These are phyloP conservation scores for Clausena lansium DNA, from an alignment of 345 rosid species.

Conservation along the genomic window DNA sequence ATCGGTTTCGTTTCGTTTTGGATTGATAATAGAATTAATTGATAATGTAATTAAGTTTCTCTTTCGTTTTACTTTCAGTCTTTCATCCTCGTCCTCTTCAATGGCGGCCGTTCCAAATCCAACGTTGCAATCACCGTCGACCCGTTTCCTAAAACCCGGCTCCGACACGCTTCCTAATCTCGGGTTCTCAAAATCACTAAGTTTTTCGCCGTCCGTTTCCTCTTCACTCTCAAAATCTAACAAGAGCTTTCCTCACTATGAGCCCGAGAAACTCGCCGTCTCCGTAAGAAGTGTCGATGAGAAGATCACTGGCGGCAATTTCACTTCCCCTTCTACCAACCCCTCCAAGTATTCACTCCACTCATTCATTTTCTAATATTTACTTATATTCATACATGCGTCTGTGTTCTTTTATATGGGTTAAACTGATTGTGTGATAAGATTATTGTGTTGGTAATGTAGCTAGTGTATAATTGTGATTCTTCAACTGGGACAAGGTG, in stretches of 20 bases:
- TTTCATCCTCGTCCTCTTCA: too few species aligned
- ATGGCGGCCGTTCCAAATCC: conserved; percentile 40
- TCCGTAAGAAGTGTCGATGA: conserved; percentile 34
- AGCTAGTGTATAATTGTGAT: background rate
- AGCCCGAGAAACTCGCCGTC: conserved; percentile 23
- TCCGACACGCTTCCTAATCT: conserved; percentile 20
- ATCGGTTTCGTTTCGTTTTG: background rate
- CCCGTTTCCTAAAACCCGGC: conserved; percentile 16
- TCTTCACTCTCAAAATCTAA: conserved; percentile 6
- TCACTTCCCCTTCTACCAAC: conserved; percentile 30
- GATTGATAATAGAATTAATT: too few species aligned
- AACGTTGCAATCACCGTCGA: conserved; percentile 7
- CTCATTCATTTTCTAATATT: background rate
- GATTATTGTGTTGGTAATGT: background rate
- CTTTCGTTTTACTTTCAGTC: background rate
- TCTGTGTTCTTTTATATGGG: background rate
- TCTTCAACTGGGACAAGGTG: background rate
- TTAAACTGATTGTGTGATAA: background rate
- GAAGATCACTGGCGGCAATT: conserved; percentile 24
- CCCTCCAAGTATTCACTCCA: conserved; percentile 33
- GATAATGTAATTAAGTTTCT: background rate
- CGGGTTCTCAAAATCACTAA: conserved; percentile 16
- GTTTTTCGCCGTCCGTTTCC: conserved; percentile 16
- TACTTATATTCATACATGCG: background rate
- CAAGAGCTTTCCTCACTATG: background rate